Evolutionary conservation across 2,329 filamentous ascomycete species (phyloP).

Genomic region (Cryphonectria nitschkei): DNA sequence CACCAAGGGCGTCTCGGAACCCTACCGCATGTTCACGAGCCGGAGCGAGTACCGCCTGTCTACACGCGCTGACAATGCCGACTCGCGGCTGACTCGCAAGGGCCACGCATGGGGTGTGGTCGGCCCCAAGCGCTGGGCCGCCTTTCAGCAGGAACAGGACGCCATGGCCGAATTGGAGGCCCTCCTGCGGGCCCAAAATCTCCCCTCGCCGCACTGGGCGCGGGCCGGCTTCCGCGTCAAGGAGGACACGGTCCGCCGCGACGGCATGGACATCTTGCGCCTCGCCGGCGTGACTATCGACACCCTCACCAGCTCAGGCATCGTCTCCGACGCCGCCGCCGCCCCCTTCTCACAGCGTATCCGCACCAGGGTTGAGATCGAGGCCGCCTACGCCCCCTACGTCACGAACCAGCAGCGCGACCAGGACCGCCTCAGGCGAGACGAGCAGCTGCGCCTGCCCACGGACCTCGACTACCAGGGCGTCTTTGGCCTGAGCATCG

Average conservation of each 20-base stretch:
- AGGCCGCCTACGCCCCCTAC: constrained; percentile 86
- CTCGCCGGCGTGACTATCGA: constrained; percentile 63
- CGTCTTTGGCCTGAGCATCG: constrained; percentile 75
- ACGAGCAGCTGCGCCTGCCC: constrained; percentile 77
- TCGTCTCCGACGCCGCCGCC: constrained; percentile 57
- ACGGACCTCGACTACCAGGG: constrained; percentile 74
- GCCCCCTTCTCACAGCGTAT: constrained; percentile 58
- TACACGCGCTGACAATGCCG: constrained; percentile 90
- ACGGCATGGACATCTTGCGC: constrained; percentile 79
- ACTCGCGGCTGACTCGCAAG: constrained; percentile 79
- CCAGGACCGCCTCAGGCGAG: constrained; percentile 69
- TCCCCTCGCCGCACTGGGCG: constrained; percentile 69
- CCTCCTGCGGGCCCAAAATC: constrained; percentile 60
- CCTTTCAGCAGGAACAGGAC: constrained; percentile 65
- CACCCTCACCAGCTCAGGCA: constrained; percentile 50
- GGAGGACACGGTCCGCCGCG: constrained; percentile 67
- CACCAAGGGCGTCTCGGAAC: constrained; percentile 95
- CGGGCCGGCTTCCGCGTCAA: constrained; percentile 70
- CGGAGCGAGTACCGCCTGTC: constrained; percentile 95
- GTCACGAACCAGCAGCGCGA: constrained; percentile 71
- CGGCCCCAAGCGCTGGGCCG: constrained; percentile 74
- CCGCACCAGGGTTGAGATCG: constrained; percentile 73
- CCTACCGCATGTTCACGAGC: constrained; percentile 97
- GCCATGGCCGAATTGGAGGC: constrained; percentile 70
- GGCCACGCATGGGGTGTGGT: constrained; percentile 80